phyloP scores from a whole-genome alignment of 805 yeast genomes.

The Candida lessepsii region DNA sequence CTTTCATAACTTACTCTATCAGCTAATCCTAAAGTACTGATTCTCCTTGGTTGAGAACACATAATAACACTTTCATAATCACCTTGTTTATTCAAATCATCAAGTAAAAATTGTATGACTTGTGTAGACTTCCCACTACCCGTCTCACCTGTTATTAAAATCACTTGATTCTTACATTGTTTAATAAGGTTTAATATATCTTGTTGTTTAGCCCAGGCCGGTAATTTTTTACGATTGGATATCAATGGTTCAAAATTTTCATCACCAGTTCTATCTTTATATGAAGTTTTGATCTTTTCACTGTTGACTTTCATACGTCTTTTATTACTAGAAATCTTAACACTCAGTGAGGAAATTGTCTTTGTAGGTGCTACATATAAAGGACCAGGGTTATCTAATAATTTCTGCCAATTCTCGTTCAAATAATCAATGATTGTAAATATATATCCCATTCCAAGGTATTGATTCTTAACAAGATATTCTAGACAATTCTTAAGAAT shows the following conservation, averaged over 20 bases:
- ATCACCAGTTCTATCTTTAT: conserved; percentile 24
- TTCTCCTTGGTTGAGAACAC: conserved; percentile 95
- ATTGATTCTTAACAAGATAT: conserved; percentile 39
- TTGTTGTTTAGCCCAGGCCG: conserved; percentile 77
- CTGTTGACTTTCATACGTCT: conserved; percentile 12
- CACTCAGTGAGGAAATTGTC: conserved; percentile 15
- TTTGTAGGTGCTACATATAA: conserved; percentile 7
- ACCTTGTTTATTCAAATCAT: conserved; percentile 50
- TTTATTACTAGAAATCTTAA: neutral
- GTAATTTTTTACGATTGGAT: conserved; percentile 53
- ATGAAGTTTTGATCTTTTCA: conserved; percentile 17
- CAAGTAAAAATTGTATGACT: conserved; percentile 84
- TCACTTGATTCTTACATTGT: conserved; percentile 50
- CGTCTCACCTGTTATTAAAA: conserved; percentile 91
- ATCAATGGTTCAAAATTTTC: conserved; percentile 36
- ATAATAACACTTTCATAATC: conserved; percentile 60
- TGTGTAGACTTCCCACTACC: conserved; percentile 98
- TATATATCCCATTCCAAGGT: conserved; percentile 70
- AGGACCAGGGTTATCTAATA: conserved; percentile 71
- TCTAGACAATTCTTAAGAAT: conserved; percentile 47
- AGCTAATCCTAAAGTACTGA: conserved; percentile 91
- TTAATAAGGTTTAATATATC: conserved; percentile 57
- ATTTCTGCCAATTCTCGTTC: conserved; percentile 53
- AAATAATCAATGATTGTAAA: conserved; percentile 76
- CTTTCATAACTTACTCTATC: conserved; percentile 90